A percentile compares a stretch with the other conserved stretches of the same genome.
These are phyloP conservation scores for Globisporangium rhizosaccharum DNA, from an alignment of 352 stramenopile species.

Conservation along the genomic window DNA sequence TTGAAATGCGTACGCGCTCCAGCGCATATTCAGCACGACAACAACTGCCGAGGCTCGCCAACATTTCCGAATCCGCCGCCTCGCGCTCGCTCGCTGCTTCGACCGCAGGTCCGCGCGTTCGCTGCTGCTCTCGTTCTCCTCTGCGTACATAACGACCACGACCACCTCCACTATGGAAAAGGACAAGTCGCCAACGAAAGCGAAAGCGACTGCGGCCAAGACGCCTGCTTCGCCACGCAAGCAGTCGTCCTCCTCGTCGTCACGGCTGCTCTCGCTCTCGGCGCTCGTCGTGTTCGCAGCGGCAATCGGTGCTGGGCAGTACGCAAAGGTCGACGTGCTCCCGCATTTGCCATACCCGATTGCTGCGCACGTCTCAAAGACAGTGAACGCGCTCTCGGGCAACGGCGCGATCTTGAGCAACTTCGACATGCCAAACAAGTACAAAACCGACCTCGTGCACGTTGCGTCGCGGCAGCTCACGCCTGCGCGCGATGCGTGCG, in stretches of 20 bases:
- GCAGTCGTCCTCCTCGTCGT: not conserved
- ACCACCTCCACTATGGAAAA: not conserved
- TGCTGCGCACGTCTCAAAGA: slow-evolving; percentile 7
- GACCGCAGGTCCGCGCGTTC: too few relatives aligned
- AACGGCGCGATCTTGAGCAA: slow-evolving; percentile 11
- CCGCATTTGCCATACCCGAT: slow-evolving; percentile 10
- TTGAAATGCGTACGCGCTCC: too few relatives aligned
- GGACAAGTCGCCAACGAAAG: not conserved
- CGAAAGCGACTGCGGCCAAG: not conserved
- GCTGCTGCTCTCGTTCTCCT: too few relatives aligned
- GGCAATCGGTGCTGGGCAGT: slow-evolving; percentile 10
- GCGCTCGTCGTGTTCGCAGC: slow-evolving; percentile 13
- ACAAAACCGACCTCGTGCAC: slow-evolving; percentile 44
- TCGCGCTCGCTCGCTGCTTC: too few relatives aligned
- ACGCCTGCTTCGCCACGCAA: slow-evolving; percentile 6
- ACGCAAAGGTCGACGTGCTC: slow-evolving; percentile 13
- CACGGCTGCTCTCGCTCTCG: slow-evolving; percentile 16
- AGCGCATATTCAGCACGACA: too few relatives aligned
- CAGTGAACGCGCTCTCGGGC: slow-evolving; percentile 1
- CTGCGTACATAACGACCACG: too few relatives aligned
- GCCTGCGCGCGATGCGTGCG: slow-evolving; percentile 31
- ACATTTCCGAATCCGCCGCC: too few relatives aligned
- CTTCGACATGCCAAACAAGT: slow-evolving; percentile 46
- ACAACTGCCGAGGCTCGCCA: too few relatives aligned
- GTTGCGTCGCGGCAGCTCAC: slow-evolving; percentile 31